These are phyloP conservation scores for Russula vinacea DNA, from an alignment of 768 basidiomycete genomes.

Conservation along the genomic window DNA sequence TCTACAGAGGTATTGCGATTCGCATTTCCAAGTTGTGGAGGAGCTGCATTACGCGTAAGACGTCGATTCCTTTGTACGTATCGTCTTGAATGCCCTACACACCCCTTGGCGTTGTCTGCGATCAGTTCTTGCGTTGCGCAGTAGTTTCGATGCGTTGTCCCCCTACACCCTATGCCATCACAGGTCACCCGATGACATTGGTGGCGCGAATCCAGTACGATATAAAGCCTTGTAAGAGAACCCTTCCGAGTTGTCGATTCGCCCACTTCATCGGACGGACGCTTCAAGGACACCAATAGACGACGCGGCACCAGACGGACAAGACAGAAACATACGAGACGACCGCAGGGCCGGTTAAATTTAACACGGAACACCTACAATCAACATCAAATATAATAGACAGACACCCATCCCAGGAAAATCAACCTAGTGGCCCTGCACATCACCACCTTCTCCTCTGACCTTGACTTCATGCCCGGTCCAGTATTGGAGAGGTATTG, in stretches of 20 bases:
- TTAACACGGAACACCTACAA: not conserved
- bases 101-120: not conserved
- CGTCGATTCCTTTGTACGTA: not conserved
- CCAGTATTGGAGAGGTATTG: not conserved
- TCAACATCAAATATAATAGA: too few relatives aligned
- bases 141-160: not conserved
- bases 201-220: not conserved
- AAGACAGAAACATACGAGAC: not conserved
- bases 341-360: too few relatives aligned
- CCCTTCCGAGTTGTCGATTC: not conserved
- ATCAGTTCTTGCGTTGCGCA: not conserved
- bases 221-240: constrained; percentile 8
- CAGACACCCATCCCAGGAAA: too few relatives aligned
- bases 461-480: too few relatives aligned
- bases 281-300: not conserved
- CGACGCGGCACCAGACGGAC: not conserved
- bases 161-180: not conserved
- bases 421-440: too few relatives aligned
- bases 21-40: not conserved
- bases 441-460: too few relatives aligned
- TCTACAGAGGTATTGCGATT: not conserved
- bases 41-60: not conserved
- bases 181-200: not conserved
- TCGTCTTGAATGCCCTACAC: not conserved
- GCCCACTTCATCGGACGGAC: not conserved